Evolutionary conservation across 345 rosid species (phyloP).

Genomic region (Salix dunnii): DNA sequence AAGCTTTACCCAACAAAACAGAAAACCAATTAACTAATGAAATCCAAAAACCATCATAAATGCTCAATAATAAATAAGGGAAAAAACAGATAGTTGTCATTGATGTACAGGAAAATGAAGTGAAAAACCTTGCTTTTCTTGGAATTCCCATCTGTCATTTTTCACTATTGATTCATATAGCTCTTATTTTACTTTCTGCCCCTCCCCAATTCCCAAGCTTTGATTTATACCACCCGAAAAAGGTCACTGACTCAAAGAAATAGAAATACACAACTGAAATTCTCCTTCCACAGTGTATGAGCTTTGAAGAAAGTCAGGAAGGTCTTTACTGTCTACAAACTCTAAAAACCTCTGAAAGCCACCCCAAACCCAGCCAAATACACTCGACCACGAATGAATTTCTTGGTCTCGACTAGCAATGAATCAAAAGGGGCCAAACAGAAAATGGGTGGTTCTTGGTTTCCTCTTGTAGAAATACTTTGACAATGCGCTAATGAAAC

Average conservation of each 20-base stretch:
- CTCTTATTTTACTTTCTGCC: slow-evolving; percentile 17
- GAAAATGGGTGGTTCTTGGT: slow-evolving; percentile 19
- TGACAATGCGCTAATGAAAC: slow-evolving; percentile 13
- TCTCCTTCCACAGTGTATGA: slow-evolving; percentile 14
- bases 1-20: slow-evolving; percentile 50
- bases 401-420: not conserved
- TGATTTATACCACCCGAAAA: slow-evolving; percentile 22
- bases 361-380: not conserved
- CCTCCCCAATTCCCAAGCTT: slow-evolving; percentile 13
- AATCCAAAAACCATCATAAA: not conserved
- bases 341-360: not conserved
- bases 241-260: slow-evolving; percentile 11
- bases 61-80: not conserved
- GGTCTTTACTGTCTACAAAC: not conserved
- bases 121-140: slow-evolving; percentile 81
- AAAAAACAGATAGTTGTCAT: not conserved
- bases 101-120: not conserved
- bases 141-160: slow-evolving; percentile 83
- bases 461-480: slow-evolving; percentile 21
- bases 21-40: slow-evolving; percentile 5
- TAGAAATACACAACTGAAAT: slow-evolving; percentile 13
- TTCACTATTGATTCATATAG: slow-evolving; percentile 41
- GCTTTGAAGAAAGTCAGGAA: not conserved
- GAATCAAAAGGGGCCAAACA: slow-evolving; percentile 22
- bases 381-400: not conserved